These are phyloP conservation scores for Euphorbia peplus DNA, from an alignment of 345 rosid species.

Conservation along the genomic window DNA sequence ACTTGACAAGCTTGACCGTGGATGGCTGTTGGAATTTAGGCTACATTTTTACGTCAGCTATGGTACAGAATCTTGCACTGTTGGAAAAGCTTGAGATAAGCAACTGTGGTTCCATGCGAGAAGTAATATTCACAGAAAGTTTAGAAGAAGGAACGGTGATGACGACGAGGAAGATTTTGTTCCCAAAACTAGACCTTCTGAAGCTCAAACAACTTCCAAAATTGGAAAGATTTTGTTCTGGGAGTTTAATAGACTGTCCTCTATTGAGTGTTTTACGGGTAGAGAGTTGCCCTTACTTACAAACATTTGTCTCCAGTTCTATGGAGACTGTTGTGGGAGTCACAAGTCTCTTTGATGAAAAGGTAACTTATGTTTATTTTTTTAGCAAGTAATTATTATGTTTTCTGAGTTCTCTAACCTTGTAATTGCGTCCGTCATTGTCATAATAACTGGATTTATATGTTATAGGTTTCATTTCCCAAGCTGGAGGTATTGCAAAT, in stretches of 20 bases:
- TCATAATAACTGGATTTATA: no score
- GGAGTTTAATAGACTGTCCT: constrained; percentile 4
- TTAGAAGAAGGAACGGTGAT: constrained; percentile 3
- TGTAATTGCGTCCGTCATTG: no score
- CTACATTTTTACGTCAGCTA: constrained; percentile 11
- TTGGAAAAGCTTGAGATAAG: constrained; percentile 4
- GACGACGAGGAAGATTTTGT: no score
- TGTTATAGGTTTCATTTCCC: no score
- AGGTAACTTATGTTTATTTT: background rate
- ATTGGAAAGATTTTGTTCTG: constrained; percentile 1
- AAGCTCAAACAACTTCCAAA: constrained; percentile 3
- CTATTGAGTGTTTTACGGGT: background rate
- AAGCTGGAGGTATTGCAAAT: no score
- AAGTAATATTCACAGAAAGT: background rate
- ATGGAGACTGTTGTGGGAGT: background rate
- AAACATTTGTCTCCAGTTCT: background rate
- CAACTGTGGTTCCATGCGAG: background rate
- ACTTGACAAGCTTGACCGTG: background rate
- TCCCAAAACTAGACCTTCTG: constrained; percentile 3
- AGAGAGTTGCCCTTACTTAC: constrained; percentile 4
- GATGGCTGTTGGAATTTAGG: constrained; percentile 7
- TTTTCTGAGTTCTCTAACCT: no score
- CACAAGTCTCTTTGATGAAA: constrained; percentile 11
- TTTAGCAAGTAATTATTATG: no score
- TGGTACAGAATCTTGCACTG: background rate